Evolutionary conservation across 768 basidiomycete genomes (phyloP).

Genomic region (Serpula lacrymans): DNA sequence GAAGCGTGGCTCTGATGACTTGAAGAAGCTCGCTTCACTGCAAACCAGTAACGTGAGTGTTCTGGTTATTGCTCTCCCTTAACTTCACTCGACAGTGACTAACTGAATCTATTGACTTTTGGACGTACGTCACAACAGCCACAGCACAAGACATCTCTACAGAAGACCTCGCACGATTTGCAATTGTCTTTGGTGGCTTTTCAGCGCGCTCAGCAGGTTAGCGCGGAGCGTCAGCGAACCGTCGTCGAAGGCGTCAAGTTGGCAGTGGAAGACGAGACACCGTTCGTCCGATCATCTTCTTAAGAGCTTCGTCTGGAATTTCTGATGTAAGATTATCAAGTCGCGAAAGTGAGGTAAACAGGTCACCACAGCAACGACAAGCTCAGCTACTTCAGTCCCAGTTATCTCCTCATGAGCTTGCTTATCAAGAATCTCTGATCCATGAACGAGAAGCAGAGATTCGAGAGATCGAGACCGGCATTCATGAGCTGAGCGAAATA

Average conservation of each 20-base stretch:
- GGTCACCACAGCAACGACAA: constrained; percentile 60
- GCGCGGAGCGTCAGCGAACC: constrained; percentile 84
- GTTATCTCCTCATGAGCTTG: constrained; percentile 87
- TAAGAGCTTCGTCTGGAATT: neutral
- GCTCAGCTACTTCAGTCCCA: constrained; percentile 67
- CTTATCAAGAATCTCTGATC: constrained; percentile 87
- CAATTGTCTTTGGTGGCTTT: constrained; percentile 88
- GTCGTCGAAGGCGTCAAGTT: constrained; percentile 86
- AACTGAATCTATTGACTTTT: neutral
- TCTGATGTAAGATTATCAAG: neutral
- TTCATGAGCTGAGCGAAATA: constrained; percentile 94
- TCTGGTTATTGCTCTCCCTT: neutral
- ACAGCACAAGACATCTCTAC: constrained; percentile 75
- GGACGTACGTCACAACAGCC: constrained; percentile 50
- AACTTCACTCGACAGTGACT: constrained; percentile 1
- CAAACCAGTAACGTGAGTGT: constrained; percentile 56
- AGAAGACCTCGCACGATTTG: constrained; percentile 93
- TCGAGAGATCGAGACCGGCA: constrained; percentile 93
- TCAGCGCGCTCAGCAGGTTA: constrained; percentile 86
- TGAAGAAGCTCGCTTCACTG: constrained; percentile 81
- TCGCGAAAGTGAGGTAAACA: constrained; percentile 31
- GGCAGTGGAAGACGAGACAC: constrained; percentile 73
- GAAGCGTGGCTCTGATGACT: constrained; percentile 88
- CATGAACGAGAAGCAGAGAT: constrained; percentile 90
- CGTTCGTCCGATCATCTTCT: constrained; percentile 13